phyloP scores from a whole-genome alignment of 805 yeast genomes.

The Yarrowia sp. region DNA sequence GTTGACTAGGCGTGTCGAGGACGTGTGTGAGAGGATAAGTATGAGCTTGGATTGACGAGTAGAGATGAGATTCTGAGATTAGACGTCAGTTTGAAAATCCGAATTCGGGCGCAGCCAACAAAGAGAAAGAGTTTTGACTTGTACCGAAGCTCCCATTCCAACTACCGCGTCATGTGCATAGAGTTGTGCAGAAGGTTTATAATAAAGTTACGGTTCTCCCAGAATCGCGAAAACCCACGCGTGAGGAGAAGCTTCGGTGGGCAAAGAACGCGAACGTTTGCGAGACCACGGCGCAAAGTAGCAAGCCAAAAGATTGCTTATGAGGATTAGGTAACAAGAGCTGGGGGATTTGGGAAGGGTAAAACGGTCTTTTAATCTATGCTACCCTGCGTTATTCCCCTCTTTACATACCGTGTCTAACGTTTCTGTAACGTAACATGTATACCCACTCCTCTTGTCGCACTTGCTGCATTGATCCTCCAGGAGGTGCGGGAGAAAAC shows the following conservation, averaged over 20 bases:
- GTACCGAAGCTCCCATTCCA: slow-evolving; percentile 23
- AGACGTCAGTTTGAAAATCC: slow-evolving; percentile 14
- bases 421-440: not conserved
- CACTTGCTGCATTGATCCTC: not conserved
- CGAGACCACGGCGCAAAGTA: not conserved
- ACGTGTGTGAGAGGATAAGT: not conserved
- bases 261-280: not conserved
- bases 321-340: not conserved
- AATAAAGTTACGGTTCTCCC: not conserved
- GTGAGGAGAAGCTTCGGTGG: slow-evolving; percentile 23
- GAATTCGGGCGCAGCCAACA: slow-evolving; percentile 22
- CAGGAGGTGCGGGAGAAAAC: not conserved
- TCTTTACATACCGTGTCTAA: too few relatives aligned
- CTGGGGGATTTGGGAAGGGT: too few relatives aligned
- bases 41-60: not conserved
- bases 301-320: not conserved
- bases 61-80: slow-evolving; percentile 6
- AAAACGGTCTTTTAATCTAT: too few relatives aligned
- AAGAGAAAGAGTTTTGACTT: slow-evolving; percentile 19
- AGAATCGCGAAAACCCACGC: slow-evolving; percentile 23
- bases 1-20: not conserved
- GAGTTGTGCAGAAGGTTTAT: not conserved
- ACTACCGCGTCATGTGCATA: slow-evolving; percentile 21
- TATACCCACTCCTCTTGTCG: too few relatives aligned
- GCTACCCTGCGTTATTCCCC: too few relatives aligned